A percentile compares a stretch with the other conserved stretches of the same genome.
phyloP scores from a whole-genome alignment of 2,329 filamentous ascomycete genomes.

The Claviceps monticola region DNA sequence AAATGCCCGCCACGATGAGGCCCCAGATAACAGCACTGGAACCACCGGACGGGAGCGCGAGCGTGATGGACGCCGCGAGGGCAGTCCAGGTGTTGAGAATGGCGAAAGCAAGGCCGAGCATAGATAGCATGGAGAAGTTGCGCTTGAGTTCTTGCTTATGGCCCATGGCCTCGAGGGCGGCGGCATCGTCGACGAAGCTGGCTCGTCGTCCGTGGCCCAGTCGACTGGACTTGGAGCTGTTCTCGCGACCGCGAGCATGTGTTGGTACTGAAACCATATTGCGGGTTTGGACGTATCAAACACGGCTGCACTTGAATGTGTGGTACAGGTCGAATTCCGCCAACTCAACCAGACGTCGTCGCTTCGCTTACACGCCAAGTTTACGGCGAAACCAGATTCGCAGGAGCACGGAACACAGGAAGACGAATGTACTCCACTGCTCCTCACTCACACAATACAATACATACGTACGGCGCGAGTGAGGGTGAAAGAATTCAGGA shows the following conservation, averaged over 20 bases:
- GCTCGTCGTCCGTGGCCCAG: background rate
- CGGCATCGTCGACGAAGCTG: slow-evolving; percentile 18
- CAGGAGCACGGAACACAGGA: no score
- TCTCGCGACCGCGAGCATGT: background rate
- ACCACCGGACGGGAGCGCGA: slow-evolving; percentile 54
- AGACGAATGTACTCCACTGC: no score
- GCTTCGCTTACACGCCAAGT: background rate
- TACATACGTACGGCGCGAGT: no score
- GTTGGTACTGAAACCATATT: background rate
- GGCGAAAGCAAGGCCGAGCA: slow-evolving; percentile 34
- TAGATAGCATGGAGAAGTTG: slow-evolving; percentile 34
- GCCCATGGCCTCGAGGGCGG: slow-evolving; percentile 28
- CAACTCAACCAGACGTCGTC: no score
- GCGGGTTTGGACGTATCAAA: no score
- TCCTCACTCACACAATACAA: no score
- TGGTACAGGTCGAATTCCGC: background rate
- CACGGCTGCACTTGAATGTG: background rate
- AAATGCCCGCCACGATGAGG: slow-evolving; percentile 44
- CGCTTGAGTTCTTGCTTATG: slow-evolving; percentile 35
- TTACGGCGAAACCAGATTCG: background rate
- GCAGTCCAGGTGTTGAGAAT: slow-evolving; percentile 38
- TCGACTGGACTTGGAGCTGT: background rate
- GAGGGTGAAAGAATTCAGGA: no score
- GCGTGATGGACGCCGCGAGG: slow-evolving; percentile 30
- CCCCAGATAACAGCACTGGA: slow-evolving; percentile 63